These are phyloP conservation scores for Hyaloscypha bicolor DNA, from an alignment of 495 filamentous ascomycete species.

Conservation along the genomic window DNA sequence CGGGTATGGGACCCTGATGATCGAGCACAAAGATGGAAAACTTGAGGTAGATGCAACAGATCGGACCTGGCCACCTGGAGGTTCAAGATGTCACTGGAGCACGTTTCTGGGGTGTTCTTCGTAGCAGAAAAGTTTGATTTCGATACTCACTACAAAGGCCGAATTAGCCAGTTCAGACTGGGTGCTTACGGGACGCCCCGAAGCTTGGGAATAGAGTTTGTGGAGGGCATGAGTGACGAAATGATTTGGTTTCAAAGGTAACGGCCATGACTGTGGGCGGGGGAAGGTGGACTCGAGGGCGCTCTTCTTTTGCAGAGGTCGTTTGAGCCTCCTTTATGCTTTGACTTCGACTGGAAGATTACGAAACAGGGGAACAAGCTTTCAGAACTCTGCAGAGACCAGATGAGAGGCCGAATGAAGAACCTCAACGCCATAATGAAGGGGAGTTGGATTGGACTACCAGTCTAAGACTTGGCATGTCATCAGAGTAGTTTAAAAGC, in stretches of 20 bases:
- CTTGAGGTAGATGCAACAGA: conserved; percentile 18
- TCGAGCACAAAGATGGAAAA: conserved; percentile 27
- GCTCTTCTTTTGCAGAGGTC: not conserved
- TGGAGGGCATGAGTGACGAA: conserved; percentile 4
- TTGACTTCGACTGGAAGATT: not conserved
- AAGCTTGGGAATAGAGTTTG: conserved; percentile 11
- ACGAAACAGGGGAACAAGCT: not conserved
- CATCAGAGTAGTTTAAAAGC: not conserved
- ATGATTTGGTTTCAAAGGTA: conserved; percentile 26
- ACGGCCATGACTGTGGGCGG: not conserved
- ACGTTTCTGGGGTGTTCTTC: conserved; percentile 39
- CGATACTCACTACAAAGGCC: conserved; percentile 17
- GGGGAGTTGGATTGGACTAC: not conserved
- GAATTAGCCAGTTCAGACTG: conserved; percentile 15
- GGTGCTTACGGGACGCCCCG: conserved; percentile 4
- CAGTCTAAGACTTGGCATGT: not conserved
- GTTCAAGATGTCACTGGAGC: conserved; percentile 26
- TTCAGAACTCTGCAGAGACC: not conserved
- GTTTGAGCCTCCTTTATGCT: not conserved
- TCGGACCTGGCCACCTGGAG: conserved; percentile 15
- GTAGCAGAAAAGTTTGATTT: conserved; percentile 16
- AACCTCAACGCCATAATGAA: not conserved
- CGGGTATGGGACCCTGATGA: conserved; percentile 41
- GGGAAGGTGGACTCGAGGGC: not conserved
- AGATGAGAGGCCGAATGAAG: not conserved